A percentile compares a stretch with the other conserved stretches of the same genome.
phyloP scores from a whole-genome alignment of 805 yeast species.

The Candida pini region DNA sequence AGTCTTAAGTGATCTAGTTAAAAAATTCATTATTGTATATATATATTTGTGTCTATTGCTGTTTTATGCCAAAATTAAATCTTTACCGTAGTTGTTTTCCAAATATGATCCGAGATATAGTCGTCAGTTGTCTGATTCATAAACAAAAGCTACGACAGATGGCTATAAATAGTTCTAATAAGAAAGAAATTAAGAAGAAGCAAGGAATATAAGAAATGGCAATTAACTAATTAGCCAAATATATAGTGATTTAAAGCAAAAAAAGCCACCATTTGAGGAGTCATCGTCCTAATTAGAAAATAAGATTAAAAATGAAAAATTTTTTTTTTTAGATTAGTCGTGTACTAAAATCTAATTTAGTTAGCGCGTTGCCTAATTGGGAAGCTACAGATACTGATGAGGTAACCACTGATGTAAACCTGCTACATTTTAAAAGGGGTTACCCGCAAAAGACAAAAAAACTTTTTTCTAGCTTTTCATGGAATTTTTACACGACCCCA shows the following conservation, averaged over 20 bases:
- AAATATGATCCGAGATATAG: slow-evolving; percentile 46
- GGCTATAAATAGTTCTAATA: not conserved
- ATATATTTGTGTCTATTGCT: not conserved
- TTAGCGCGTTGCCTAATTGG: slow-evolving; percentile 21
- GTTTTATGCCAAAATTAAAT: not conserved
- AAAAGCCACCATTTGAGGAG: not conserved
- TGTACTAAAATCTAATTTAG: slow-evolving; percentile 2
- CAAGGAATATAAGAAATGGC: not conserved
- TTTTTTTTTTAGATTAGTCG: slow-evolving; percentile 4
- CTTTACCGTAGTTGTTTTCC: slow-evolving; percentile 33
- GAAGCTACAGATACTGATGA: too few relatives aligned
- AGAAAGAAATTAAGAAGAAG: not conserved
- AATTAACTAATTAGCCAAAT: not conserved
- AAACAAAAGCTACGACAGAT: not conserved
- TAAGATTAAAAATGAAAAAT: slow-evolving; percentile 10
- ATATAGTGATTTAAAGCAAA: not conserved
- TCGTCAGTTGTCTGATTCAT: slow-evolving; percentile 36
- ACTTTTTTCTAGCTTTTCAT: not conserved
- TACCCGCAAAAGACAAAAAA: not conserved
- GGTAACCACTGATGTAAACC: too few relatives aligned
- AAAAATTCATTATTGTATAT: slow-evolving; percentile 2
- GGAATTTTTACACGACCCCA: not conserved
- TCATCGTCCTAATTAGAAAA: not conserved
- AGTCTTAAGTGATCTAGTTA: slow-evolving; percentile 2
- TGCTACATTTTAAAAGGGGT: too few relatives aligned